Evolutionary conservation across 2,329 filamentous ascomycete genomes (phyloP), one percentile per base, ranked within the genome.

Genomic region (Pseudocercospora crystallina): DNA sequence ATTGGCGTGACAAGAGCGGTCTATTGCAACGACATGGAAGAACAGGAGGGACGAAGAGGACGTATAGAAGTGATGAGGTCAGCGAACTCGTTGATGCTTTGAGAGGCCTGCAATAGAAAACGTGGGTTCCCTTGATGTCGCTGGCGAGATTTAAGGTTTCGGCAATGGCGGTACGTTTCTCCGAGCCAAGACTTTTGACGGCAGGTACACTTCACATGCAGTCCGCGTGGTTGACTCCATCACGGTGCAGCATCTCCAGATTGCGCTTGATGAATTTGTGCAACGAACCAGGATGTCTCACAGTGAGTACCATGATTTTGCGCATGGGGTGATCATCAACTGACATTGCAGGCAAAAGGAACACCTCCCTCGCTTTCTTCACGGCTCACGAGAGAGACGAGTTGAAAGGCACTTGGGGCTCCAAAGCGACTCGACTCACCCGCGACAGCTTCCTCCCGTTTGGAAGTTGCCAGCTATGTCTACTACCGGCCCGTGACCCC

Each of bases 361-460:
- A 96, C 74, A 95, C 90, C 38, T 92, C 89, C 38, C 84, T 92
- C 38, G 85, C 90, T 36, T 90, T 96, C 72, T 97, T 97, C 77
- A 97, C 94, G 31, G 85, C 90, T 17, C 84, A 96, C 73, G 94
- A 97, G 74, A 86, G 94, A 60, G 81, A 82, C 44, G 81, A 92
- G 43, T 86, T 95, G 53, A 89, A 90, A 65, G 81, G 82, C 13
- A 83, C 84, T 61, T 97, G 94, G 90, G 84, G 86, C 61, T 83
- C 86, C 8, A 88, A 86, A 59, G 84, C 86, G 44, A 90, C 90
- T n/a, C 87, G 90, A 45, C 83, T 97, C 31, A 85, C 82, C 15
- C 87, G 92, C 65, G 94, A 97, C 67, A 94, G 89, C 49, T 97
- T 96, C 71, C 83, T 97, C 9, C 86, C 90, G 5, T 96, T 97